Evolutionary conservation across 2,329 filamentous ascomycete genomes (phyloP).

Genomic region (Fusarium sp.): DNA sequence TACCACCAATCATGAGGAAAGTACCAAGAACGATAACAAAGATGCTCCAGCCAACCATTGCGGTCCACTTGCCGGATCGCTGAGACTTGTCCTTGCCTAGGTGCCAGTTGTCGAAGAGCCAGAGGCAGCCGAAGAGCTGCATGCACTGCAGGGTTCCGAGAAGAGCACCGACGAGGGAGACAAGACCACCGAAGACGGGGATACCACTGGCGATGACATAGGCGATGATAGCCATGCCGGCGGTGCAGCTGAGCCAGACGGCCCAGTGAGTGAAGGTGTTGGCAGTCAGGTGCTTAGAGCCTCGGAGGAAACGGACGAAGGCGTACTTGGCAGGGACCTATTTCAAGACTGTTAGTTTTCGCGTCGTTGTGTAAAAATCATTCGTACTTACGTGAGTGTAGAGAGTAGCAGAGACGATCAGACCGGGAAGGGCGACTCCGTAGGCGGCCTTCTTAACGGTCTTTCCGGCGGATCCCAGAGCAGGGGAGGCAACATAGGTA

Average conservation of each 20-base stretch:
- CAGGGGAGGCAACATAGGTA: constrained; percentile 63
- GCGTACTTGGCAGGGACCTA: constrained; percentile 39
- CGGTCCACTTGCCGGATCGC: constrained; percentile 30
- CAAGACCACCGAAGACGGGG: constrained; percentile 48
- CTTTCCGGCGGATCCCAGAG: constrained; percentile 62
- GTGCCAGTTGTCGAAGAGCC: constrained; percentile 50
- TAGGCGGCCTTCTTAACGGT: constrained; percentile 62
- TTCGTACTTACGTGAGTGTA: constrained; percentile 47
- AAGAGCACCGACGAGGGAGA: constrained; percentile 52
- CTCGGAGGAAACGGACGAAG: constrained; percentile 46
- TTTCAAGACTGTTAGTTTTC: not conserved
- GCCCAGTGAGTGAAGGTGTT: constrained; percentile 52
- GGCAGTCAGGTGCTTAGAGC: constrained; percentile 51
- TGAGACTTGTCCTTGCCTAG: constrained; percentile 36
- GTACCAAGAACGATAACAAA: constrained; percentile 42
- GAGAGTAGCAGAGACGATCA: constrained; percentile 48
- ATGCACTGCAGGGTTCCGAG: constrained; percentile 52
- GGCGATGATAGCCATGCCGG: constrained; percentile 45
- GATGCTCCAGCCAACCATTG: constrained; percentile 31
- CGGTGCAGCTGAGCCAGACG: constrained; percentile 52
- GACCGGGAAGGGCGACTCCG: constrained; percentile 54
- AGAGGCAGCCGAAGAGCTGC: constrained; percentile 51
- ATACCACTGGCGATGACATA: constrained; percentile 49
- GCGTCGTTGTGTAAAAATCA: rapidly evolving
- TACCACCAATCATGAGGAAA: constrained; percentile 62